These are phyloP conservation scores for Citrullus amarus DNA, from an alignment of 306 rosid genomes.

Conservation along the genomic window DNA sequence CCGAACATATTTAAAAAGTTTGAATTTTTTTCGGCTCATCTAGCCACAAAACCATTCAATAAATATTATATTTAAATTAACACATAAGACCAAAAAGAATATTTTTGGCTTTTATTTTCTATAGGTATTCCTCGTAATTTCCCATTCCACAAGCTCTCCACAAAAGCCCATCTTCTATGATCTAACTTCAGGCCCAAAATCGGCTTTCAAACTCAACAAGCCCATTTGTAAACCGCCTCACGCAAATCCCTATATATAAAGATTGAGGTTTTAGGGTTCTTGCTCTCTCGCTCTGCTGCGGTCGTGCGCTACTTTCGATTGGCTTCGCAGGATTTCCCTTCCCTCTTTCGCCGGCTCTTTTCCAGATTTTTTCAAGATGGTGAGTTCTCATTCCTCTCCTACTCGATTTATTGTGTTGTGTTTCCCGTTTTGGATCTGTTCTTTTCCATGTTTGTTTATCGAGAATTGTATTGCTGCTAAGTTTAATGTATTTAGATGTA, in stretches of 20 bases:
- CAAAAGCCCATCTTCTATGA: not conserved
- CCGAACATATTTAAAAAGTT: too few species aligned
- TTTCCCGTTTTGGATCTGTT: not conserved
- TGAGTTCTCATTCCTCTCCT: not conserved
- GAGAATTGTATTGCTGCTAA: not conserved
- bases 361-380: not conserved
- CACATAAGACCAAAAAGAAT: too few species aligned
- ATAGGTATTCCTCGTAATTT: too few species aligned
- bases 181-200: not conserved
- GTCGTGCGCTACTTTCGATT: not conserved
- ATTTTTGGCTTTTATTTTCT: too few species aligned
- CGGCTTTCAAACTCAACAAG: not conserved
- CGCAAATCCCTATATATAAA: not conserved
- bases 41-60: too few species aligned
- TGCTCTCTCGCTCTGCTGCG: not conserved
- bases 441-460: not conserved
- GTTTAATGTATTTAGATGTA: not conserved
- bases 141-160: too few species aligned
- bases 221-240: not conserved
- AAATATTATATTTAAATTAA: too few species aligned
- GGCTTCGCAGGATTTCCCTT: not conserved
- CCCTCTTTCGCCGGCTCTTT: not conserved
- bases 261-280: constrained; percentile 4
- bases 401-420: not conserved
- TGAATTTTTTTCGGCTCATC: too few species aligned